Evolutionary conservation across 2,329 filamentous ascomycete species (phyloP).

Genomic region (Stagonosporopsis rhizophila): DNA sequence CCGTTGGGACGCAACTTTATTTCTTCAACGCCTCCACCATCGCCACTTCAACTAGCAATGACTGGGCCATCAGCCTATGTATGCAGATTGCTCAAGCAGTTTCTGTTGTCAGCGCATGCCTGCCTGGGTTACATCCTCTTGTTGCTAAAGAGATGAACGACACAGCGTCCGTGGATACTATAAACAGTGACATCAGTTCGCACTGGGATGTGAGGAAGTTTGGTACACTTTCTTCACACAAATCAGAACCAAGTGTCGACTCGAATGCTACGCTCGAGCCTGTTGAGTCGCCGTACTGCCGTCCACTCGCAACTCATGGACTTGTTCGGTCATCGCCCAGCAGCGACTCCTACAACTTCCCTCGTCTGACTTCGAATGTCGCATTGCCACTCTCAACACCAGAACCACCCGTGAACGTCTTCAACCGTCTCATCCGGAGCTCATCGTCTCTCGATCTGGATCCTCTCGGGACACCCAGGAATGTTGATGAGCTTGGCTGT

Average conservation of each 20-base stretch:
- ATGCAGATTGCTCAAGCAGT: constrained; percentile 40
- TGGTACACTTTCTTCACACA: constrained; percentile 1
- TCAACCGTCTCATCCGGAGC: constrained; percentile 27
- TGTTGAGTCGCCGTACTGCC: constrained; percentile 28
- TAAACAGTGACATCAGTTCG: not conserved
- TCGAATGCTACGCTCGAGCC: not conserved
- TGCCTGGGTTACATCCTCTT: constrained; percentile 29
- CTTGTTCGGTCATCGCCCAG: constrained; percentile 34
- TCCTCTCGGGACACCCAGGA: constrained; percentile 26
- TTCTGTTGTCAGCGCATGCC: constrained; percentile 38
- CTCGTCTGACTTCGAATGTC: constrained; percentile 27
- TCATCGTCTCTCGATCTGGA: constrained; percentile 18
- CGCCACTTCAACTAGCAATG: constrained; percentile 24
- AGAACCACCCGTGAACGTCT: constrained; percentile 29
- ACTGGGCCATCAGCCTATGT: constrained; percentile 32
- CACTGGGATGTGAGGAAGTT: constrained; percentile 7
- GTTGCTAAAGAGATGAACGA: constrained; percentile 16
- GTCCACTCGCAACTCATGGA: constrained; percentile 38
- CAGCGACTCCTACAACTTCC: constrained; percentile 25
- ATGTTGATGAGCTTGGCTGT: constrained; percentile 27
- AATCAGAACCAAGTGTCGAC: not conserved
- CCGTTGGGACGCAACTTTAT: constrained; percentile 29
- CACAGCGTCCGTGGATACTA: not conserved
- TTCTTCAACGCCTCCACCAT: constrained; percentile 29
- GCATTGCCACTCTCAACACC: constrained; percentile 22